Percentiles rank a stretch among this genome's conserved stretches.
phyloP scores from a whole-genome alignment of 176 grass and related monocot species.

The Oryza nivara region DNA sequence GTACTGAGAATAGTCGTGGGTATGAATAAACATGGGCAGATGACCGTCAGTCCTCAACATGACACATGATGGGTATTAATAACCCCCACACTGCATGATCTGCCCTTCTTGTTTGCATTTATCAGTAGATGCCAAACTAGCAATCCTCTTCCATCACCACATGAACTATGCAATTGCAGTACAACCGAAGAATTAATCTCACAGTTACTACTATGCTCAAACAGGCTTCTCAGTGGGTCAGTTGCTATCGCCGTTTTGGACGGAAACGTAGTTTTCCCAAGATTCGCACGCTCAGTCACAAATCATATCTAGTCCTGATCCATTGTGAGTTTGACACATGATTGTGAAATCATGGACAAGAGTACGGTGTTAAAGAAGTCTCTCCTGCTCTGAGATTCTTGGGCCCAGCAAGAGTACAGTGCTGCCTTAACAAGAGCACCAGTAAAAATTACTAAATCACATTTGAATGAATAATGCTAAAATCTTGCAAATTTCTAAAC shows the following conservation, averaged over 20 bases:
- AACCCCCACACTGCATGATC: conserved; percentile 4
- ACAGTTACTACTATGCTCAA: background rate
- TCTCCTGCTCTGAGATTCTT: conserved; percentile 1
- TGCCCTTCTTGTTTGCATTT: conserved; percentile 13
- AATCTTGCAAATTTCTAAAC: no score
- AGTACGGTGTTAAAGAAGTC: background rate
- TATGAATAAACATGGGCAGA: background rate
- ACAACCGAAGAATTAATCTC: background rate
- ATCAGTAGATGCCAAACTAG: conserved; percentile 24
- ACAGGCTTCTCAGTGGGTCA: conserved; percentile 13
- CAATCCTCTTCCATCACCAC: background rate
- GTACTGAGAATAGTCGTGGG: background rate
- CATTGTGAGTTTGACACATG: conserved; percentile 22
- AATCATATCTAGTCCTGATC: background rate
- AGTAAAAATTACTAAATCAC: no score
- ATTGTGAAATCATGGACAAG: conserved; percentile 32
- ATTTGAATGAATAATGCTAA: no score
- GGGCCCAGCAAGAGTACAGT: conserved; percentile 7
- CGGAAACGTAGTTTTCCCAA: conserved; percentile 21
- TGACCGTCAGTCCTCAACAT: background rate
- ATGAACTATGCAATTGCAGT: background rate
- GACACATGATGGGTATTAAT: conserved; percentile 8
- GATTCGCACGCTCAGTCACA: background rate
- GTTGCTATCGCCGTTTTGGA: conserved; percentile 6
- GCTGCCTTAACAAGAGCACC: background rate